Conservation (phyloP, 2,329 filamentous ascomycete species). For the Claviceps capensis region DNA sequence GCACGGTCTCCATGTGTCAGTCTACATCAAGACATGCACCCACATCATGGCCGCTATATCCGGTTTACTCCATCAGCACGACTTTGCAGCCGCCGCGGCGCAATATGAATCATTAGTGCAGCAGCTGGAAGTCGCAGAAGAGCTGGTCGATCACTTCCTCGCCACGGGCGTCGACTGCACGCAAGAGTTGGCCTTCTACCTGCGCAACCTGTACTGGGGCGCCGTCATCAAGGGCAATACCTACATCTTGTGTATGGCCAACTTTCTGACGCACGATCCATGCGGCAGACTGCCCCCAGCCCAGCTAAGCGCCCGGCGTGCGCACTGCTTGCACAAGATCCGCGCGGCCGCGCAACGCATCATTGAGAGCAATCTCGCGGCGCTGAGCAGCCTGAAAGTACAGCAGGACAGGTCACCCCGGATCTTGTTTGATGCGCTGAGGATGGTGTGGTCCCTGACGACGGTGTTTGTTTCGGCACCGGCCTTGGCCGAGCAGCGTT, state of each 20-base stretch:
- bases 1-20: slow-evolving; percentile 14
- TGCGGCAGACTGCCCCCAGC: slow-evolving; percentile 11
- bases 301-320: slow-evolving; percentile 16
- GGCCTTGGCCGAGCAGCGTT: slow-evolving; percentile 15
- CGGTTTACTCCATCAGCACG: slow-evolving; percentile 13
- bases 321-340: slow-evolving; percentile 14
- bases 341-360: slow-evolving; percentile 17
- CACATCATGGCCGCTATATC: slow-evolving; percentile 16
- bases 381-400: slow-evolving; percentile 13
- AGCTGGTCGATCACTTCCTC: slow-evolving; percentile 9
- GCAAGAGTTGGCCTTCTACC: slow-evolving; percentile 15
- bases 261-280: slow-evolving; percentile 21
- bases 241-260: slow-evolving; percentile 18
- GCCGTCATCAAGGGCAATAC: slow-evolving; percentile 22
- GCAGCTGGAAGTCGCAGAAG: slow-evolving; percentile 14
- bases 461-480: slow-evolving; percentile 17
- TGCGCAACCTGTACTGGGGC: slow-evolving; percentile 19
- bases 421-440: slow-evolving; percentile 23
- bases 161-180: not conserved
- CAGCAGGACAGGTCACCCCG: slow-evolving; percentile 17
- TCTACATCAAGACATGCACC: slow-evolving; percentile 16
- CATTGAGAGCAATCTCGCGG: slow-evolving; percentile 13
- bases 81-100: slow-evolving; percentile 15
- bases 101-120: slow-evolving; percentile 15
- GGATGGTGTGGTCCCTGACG: slow-evolving; percentile 25